Percentiles rank a stretch among this genome's conserved stretches.
Evolutionary conservation across 1,284 basidiomycete species (phyloP).

Genomic region (Polyporus tsugae): DNA sequence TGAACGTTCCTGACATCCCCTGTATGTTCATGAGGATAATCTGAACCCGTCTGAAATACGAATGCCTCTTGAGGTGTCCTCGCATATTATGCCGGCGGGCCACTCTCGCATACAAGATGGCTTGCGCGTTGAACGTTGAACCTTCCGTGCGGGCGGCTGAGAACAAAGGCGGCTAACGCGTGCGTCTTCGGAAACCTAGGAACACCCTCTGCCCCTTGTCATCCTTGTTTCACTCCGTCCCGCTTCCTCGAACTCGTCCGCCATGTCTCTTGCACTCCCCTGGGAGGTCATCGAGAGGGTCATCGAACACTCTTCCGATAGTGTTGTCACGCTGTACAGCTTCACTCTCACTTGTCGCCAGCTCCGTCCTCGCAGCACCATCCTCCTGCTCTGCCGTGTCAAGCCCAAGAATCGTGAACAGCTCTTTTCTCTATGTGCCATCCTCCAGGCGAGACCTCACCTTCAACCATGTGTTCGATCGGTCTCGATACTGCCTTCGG

Average conservation of each 20-base stretch:
- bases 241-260: conserved; percentile 59
- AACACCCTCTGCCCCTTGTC: too few species aligned
- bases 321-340: background rate
- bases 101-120: too few species aligned
- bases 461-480: background rate
- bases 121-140: too few species aligned
- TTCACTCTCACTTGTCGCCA: background rate
- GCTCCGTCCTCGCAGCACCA: background rate
- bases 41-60: too few species aligned
- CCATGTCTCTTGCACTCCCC: background rate
- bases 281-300: conserved; percentile 5
- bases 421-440: background rate
- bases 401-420: background rate
- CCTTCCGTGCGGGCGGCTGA: too few species aligned
- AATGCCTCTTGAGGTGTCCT: too few species aligned
- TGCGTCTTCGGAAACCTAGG: too few species aligned
- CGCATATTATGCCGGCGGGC: too few species aligned
- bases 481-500: background rate
- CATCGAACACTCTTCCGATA: background rate
- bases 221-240: background rate
- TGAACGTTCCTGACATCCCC: too few species aligned
- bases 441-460: background rate
- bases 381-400: background rate
- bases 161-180: too few species aligned
- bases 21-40: too few species aligned